Evolutionary conservation across 306 rosid species (phyloP), one percentile per base, ranked within the genome.

Genomic region (Rosa lucieae): DNA sequence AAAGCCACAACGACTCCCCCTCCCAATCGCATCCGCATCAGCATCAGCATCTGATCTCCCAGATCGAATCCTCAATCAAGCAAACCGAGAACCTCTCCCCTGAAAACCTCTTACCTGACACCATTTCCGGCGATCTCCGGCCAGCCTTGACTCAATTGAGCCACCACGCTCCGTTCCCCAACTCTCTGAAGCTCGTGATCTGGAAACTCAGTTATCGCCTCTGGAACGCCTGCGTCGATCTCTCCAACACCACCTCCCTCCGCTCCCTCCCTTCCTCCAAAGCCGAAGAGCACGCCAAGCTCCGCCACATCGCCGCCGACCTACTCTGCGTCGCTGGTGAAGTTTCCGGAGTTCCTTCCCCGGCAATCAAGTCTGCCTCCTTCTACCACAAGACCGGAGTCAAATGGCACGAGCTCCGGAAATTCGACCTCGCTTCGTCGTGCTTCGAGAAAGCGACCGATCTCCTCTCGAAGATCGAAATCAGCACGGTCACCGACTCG

Each of bases 131-230:
- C 18, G 88, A 90, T 74, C 96, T 95, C 82, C 84, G 94, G 17
- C 83, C 77, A 47, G 29, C 37, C 81, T 82, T 91, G 14, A 77
- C 81, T 78, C 88, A 87, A 13, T 81, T 92, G 20, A 82, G 79
- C 67, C 96, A 87, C 53, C 80, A 72, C 52, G 70, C 85, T 23
- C 95, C 96, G 2, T 79, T 92, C 73, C 73, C 93, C 5, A 88
- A 90, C 86, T 82, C 95, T 6, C 35, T 82, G 67, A 90, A 88
- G 77, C 93, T 95, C 71, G 89, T 78, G 42, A 72, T 92, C 23
- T 95, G 98, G 99, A 95, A 95, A 73, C 93, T 95, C 79, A 89
- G 96, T 69, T 95, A 86, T 76, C 98, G 97, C 77, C 97, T 95
- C 81, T 95, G 99, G 99, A 95, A 95, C 65, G 86, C 91, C 10